These are phyloP conservation scores for Neurospora crassa DNA, from an alignment of 2,329 filamentous ascomycete species.

Conservation along the genomic window DNA sequence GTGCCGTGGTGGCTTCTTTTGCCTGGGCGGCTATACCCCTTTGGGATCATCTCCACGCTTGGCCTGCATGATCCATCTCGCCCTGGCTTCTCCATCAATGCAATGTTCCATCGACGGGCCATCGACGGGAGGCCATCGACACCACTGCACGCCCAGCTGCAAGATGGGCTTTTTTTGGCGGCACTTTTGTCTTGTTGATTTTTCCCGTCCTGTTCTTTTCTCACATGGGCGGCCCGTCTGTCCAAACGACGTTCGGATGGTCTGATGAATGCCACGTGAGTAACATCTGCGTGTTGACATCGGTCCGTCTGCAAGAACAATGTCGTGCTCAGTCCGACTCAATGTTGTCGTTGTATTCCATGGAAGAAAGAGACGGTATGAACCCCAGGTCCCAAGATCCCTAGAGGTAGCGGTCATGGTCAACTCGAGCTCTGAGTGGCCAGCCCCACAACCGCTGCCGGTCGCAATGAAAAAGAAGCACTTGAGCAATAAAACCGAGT, in stretches of 20 bases:
- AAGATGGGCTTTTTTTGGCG: neutral
- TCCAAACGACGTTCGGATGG: neutral
- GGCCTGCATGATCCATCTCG: neutral
- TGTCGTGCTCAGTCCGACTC: neutral
- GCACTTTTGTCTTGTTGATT: neutral
- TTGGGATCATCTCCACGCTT: slow-evolving; percentile 3
- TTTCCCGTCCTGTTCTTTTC: neutral
- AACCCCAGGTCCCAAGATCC: neutral
- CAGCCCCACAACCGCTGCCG: neutral
- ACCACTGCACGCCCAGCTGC: neutral
- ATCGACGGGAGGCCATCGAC: neutral
- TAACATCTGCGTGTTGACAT: neutral
- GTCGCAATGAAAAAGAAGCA: neutral
- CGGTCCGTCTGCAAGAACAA: neutral
- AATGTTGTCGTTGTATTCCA: neutral
- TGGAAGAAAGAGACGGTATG: neutral
- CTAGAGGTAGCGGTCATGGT: neutral
- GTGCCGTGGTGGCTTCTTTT: neutral
- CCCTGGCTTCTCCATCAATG: neutral
- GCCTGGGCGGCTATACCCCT: neutral
- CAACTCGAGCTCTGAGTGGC: neutral
- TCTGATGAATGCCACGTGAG: neutral
- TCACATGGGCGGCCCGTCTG: neutral
- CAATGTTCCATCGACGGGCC: neutral
- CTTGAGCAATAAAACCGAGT: neutral